Evolutionary conservation across 352 stramenopile genomes (phyloP).

Genomic region (Globisporangium spiculum): DNA sequence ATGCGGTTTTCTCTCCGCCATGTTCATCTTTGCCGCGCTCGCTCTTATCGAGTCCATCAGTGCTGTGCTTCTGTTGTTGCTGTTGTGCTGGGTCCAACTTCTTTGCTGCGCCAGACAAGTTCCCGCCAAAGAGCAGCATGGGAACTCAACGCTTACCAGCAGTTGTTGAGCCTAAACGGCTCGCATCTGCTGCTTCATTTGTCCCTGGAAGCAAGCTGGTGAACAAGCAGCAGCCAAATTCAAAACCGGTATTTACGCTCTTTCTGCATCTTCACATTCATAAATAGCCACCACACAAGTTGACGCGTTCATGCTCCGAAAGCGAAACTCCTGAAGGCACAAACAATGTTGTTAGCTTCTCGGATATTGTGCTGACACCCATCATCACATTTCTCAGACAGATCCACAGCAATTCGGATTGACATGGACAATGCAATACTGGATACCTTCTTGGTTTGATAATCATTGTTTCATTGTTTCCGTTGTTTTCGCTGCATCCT

Average conservation of each 20-base stretch:
- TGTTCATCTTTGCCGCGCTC: neutral
- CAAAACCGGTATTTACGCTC: neutral
- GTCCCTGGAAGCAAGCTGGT: neutral
- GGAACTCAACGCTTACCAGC: neutral
- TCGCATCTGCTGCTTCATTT: neutral
- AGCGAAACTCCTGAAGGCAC: neutral
- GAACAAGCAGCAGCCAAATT: neutral
- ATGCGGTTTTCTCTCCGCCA: conserved; percentile 17
- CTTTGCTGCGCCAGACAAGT: conserved; percentile 34
- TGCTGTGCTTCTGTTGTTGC: conserved; percentile 7
- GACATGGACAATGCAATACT: neutral
- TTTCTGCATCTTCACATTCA: neutral
- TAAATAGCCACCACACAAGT: neutral
- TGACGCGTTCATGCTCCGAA: neutral
- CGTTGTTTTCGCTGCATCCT: neutral
- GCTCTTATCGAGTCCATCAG: neutral
- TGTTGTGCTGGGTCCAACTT: conserved; percentile 12
- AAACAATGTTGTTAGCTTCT: neutral
- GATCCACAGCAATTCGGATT: neutral
- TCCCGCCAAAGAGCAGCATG: conserved; percentile 75
- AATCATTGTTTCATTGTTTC: conserved; percentile 10
- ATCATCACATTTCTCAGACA: neutral
- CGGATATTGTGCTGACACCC: neutral
- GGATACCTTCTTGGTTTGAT: conserved; percentile 1
- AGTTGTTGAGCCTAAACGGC: neutral